These are phyloP conservation scores for Mortierella sp. DNA, from an alignment of 371 early-diverging fungal species.

Conservation along the genomic window DNA sequence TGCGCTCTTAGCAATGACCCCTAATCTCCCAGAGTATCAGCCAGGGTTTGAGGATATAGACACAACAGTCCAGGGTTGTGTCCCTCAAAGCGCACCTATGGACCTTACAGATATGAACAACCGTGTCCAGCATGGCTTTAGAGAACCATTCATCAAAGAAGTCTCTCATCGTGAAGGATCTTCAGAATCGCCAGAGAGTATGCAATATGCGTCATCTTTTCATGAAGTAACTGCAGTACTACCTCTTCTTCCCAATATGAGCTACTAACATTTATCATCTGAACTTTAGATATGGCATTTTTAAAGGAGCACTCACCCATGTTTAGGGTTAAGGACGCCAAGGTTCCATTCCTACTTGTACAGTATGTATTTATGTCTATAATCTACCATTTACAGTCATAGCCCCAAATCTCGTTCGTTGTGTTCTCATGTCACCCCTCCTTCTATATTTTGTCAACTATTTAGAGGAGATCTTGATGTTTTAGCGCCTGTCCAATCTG, in stretches of 20 bases:
- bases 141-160: constrained; percentile 56
- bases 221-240: background rate
- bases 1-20: constrained; percentile 73
- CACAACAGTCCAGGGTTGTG: constrained; percentile 71
- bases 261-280: background rate
- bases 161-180: constrained; percentile 52
- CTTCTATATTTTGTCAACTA: background rate
- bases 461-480: constrained; percentile 54
- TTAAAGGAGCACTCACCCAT: constrained; percentile 64
- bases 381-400: background rate
- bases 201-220: background rate
- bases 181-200: constrained; percentile 42
- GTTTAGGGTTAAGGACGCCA: constrained; percentile 25
- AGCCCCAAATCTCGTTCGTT: background rate
- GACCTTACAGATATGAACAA: constrained; percentile 55
- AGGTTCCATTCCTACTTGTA: constrained; percentile 53
- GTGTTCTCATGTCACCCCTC: background rate
- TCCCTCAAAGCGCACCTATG: constrained; percentile 62
- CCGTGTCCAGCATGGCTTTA: constrained; percentile 23
- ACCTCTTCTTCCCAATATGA: background rate
- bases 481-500: constrained; percentile 24
- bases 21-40: constrained; percentile 72
- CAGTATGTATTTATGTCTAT: constrained; percentile 32
- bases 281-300: constrained; percentile 56
- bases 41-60: constrained; percentile 80